Evolutionary conservation across 176 grass and related monocot species (phyloP), one percentile per base, ranked within the genome.

Genomic region (Hyparrhenia diplandra): DNA sequence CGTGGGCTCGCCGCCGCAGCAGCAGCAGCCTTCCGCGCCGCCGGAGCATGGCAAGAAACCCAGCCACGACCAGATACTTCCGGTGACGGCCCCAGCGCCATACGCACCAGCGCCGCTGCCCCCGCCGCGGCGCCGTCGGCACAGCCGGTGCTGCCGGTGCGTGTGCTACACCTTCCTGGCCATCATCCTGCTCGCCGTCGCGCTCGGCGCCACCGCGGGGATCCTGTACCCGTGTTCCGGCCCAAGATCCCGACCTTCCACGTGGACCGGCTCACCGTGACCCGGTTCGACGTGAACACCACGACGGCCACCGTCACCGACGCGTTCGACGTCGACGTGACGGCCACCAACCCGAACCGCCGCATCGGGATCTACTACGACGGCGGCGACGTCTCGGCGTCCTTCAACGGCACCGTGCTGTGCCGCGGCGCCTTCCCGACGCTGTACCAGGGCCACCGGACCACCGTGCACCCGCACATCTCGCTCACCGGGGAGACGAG

Each of bases 361-460:
- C 79, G 54, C 75, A 99, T 99, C 39, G 96, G 96, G 25, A 59
- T 95, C 60, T 99, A 93, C 85, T 93, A 99, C 78, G 79, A 83
- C 27, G 96, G 90, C 35, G 90, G 92, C 69, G 63, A 81, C 5
- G 82, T 95, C 4, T 72, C 60, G 31, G 85, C 87, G 67, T 87
- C 62, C 73, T 99, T 93, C 86, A 89, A 91, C 76, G 87, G 83
- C 64, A 91, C 84, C 1, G 64, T 82, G 67, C 90, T 99, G 2
- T 93, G 92, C 83, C 23, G 75, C 41, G 96, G 96, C 46, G 32
- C 36, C 17, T 99, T 89, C 89, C 96, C 96, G 5, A 29, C 34
- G 75, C 86, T 99, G 39, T 99, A 91, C 88, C 96, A 99, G 89
- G 96, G 96, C 28, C 96, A 95, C 85, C 87, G 73, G 35, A 91